Evolutionary conservation across 768 basidiomycete genomes (phyloP), one percentile per base, ranked within the genome.

Genomic region (Auricularia cornea): DNA sequence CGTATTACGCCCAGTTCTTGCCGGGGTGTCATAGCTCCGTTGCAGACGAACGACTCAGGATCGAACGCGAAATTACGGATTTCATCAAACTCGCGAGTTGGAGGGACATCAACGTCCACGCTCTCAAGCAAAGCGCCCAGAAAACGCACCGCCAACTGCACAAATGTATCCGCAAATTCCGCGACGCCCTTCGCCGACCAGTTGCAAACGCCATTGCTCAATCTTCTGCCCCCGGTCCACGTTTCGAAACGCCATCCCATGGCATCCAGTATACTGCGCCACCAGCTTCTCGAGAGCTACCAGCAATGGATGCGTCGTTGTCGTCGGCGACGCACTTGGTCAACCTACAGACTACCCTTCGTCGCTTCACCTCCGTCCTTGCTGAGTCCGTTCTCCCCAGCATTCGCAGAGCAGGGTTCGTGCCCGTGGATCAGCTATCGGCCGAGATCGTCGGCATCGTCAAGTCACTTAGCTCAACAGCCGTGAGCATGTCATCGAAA

Each of bases 51-150:
- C 83, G 87, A 59, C 74, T 72, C 1, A 70, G 68, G 0, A 72
- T 97, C 33, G 93, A 98, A 74, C 89, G 86, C 68, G 90, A 95
- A 62, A 82, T 98, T 60, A 83, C 80, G 63, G 86, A 83, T 52
- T 88, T 94, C 71, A 88, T 98, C 78, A 96, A 94, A 73, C 80
- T 99, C 54, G 97, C 97, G 2, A 98, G 94, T 70, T 98, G 97
- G 97, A 97, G 91, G 74, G 97, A 99, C 70, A 79, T 94, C 71
- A 99, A 98, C 69, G 90, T 98, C 11, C 88, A 92, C 66, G 94
- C 97, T 2, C 80, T 99, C 63, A 91, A 89, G 72, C 87, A 90
- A 65, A 97, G 94, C 71, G 94, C 97, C 0, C 86, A 90, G 64
- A 86, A 81, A 69, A 94, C 93, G 1, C 97, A 99, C 72, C 87